Conservation (phyloP, 2,329 filamentous ascomycete species). For the Phaeophleospora eucalypticola region DNA sequence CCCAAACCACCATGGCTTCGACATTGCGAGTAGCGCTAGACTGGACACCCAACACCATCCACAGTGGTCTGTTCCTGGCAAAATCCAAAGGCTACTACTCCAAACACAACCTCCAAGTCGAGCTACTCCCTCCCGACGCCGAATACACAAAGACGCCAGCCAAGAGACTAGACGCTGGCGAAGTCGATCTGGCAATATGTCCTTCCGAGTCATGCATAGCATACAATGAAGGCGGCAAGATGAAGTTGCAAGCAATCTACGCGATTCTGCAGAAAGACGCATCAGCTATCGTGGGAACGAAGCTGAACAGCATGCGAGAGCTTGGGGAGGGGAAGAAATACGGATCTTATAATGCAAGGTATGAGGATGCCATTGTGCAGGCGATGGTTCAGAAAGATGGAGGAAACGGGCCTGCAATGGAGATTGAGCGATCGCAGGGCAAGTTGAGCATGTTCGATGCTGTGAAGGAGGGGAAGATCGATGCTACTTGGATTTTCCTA, state of each 20-base stretch:
- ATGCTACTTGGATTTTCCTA: conserved; percentile 33
- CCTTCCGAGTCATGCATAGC: conserved; percentile 33
- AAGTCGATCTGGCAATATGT: conserved; percentile 32
- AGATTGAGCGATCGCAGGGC: conserved; percentile 24
- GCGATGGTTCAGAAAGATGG: conserved; percentile 28
- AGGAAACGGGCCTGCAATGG: conserved; percentile 21
- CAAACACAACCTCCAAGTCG: conserved; percentile 23
- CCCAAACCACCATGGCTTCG: conserved; percentile 12
- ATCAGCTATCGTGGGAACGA: conserved; percentile 29
- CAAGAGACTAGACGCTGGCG: conserved; percentile 24
- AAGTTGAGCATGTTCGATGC: conserved; percentile 31
- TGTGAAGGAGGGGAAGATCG: conserved; percentile 26
- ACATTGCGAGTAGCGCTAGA: conserved; percentile 31
- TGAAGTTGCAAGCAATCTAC: conserved; percentile 32
- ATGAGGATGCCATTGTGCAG: conserved; percentile 31
- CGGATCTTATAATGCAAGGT: conserved; percentile 32
- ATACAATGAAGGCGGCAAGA: conserved; percentile 29
- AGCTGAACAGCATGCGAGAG: conserved; percentile 21
- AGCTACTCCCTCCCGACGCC: conserved; percentile 27
- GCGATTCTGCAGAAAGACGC: conserved; percentile 33
- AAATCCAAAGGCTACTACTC: conserved; percentile 23
- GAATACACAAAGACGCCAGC: conserved; percentile 30
- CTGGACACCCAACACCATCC: conserved; percentile 35
- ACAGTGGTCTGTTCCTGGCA: conserved; percentile 31
- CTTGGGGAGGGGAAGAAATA: conserved; percentile 26